Evolutionary conservation across 2,329 filamentous ascomycete species (phyloP).

Genomic region (Pseudogymnoascus sp.): DNA sequence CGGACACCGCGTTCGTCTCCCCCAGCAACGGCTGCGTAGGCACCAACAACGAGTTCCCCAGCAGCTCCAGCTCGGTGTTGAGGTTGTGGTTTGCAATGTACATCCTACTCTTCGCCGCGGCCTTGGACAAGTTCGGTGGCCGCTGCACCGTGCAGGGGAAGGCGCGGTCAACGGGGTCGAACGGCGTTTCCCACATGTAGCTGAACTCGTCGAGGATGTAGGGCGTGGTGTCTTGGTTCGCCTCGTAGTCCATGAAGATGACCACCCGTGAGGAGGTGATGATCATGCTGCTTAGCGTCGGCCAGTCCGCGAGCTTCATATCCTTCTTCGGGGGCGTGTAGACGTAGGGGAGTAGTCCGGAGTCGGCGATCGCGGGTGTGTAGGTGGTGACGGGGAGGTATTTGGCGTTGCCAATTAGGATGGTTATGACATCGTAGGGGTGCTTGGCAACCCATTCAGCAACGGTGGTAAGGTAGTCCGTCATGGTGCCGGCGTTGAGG

Average conservation of each 20-base stretch:
- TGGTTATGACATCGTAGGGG: conserved; percentile 80
- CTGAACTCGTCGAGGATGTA: conserved; percentile 84
- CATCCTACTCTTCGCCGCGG: conserved; percentile 53
- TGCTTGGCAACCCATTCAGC: conserved; percentile 64
- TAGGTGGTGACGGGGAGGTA: conserved; percentile 59
- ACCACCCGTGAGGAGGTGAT: conserved; percentile 62
- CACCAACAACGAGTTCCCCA: conserved; percentile 56
- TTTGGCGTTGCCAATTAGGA: conserved; percentile 78
- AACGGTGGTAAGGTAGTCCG: conserved; percentile 63
- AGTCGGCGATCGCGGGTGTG: conserved; percentile 58
- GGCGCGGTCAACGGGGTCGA: conserved; percentile 51
- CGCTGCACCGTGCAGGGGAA: conserved; percentile 78
- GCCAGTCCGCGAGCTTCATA: conserved; percentile 72
- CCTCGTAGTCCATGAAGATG: conserved; percentile 78
- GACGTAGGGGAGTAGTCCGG: conserved; percentile 64
- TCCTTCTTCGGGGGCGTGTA: conserved; percentile 66
- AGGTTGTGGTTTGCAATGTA: conserved; percentile 90
- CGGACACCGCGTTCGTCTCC: conserved; percentile 60
- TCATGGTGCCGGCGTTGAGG: conserved; percentile 71
- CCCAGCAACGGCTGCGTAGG: conserved; percentile 65
- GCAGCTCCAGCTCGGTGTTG: conserved; percentile 66
- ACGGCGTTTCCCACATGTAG: conserved; percentile 86
- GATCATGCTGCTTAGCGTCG: conserved; percentile 72
- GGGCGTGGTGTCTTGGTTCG: conserved; percentile 65
- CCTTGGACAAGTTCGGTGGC: conserved; percentile 54